Conservation (phyloP, 2,329 filamentous ascomycete species). For the Lecanicillium sp. region DNA sequence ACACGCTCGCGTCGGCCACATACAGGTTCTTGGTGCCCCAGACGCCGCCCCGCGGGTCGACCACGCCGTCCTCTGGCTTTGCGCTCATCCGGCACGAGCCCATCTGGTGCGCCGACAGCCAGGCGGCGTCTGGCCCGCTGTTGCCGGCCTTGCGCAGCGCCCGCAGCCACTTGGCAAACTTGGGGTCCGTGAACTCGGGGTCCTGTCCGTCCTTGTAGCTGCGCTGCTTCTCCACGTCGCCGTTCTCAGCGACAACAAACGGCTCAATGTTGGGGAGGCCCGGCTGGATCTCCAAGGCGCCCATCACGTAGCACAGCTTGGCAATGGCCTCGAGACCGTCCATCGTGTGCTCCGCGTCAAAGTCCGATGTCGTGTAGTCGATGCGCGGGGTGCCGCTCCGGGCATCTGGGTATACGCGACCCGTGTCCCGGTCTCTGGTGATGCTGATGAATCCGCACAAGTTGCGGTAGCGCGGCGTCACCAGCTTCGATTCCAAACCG, state of each 20-base stretch:
- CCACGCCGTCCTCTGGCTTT: conserved; percentile 43
- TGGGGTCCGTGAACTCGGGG: conserved; percentile 46
- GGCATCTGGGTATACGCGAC: conserved; percentile 66
- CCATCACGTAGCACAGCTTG: conserved; percentile 70
- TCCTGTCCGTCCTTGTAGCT: conserved; percentile 15
- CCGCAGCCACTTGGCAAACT: conserved; percentile 55
- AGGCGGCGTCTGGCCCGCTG: conserved; percentile 43
- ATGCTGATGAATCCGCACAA: conserved; percentile 68
- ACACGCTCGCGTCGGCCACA: conserved; percentile 67
- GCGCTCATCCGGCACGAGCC: conserved; percentile 66
- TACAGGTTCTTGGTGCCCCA: conserved; percentile 61
- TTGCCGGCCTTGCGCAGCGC: conserved; percentile 40
- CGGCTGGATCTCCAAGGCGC: conserved; percentile 72
- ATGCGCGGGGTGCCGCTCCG: conserved; percentile 56
- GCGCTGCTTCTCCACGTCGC: conserved; percentile 12
- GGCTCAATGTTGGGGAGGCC: conserved; percentile 53
- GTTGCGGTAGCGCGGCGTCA: conserved; percentile 59
- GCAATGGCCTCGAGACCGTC: conserved; percentile 64
- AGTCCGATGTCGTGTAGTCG: conserved; percentile 61
- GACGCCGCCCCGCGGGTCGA: conserved; percentile 49
- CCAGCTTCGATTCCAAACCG: conserved; percentile 65
- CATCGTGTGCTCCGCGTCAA: conserved; percentile 65
- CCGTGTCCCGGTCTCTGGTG: conserved; percentile 67
- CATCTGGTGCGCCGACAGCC: conserved; percentile 74
- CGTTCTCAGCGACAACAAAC: conserved; percentile 40